Conservation (phyloP, 2,329 filamentous ascomycete species). For the Aureobasidium mangrovei region DNA sequence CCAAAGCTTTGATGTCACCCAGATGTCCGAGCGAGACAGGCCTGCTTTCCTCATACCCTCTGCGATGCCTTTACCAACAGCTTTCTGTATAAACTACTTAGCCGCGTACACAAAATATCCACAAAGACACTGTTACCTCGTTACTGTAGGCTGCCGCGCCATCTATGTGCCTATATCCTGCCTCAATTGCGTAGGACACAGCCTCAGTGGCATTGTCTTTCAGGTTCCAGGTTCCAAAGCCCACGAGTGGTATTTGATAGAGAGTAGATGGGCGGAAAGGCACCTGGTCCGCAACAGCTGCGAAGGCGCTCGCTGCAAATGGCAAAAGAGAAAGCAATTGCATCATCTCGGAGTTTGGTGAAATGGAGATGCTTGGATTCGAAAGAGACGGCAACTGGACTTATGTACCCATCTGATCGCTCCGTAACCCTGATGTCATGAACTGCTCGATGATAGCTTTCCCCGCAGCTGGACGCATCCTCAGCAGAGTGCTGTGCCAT, state of each 20-base stretch:
- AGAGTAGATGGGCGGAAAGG: constrained; percentile 20
- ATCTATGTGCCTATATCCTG: constrained; percentile 49
- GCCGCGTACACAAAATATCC: background rate
- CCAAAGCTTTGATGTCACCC: constrained; percentile 33
- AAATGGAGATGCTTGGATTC: background rate
- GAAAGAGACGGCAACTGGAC: background rate
- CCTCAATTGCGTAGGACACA: constrained; percentile 33
- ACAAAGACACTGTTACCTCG: constrained; percentile 20
- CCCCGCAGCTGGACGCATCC: background rate
- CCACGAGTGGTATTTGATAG: constrained; percentile 26
- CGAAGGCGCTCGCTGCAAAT: constrained; percentile 19
- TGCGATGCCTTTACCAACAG: constrained; percentile 35
- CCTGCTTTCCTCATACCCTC: constrained; percentile 27
- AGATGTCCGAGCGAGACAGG: constrained; percentile 29
- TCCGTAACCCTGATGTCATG: constrained; percentile 6
- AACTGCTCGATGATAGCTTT: background rate
- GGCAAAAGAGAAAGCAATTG: constrained; percentile 16
- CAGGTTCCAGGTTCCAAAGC: constrained; percentile 34
- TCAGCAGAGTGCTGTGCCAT: too few relatives aligned
- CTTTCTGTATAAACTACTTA: constrained; percentile 17
- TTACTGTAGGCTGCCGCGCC: constrained; percentile 38
- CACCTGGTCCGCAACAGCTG: constrained; percentile 16
- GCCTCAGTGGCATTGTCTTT: constrained; percentile 28
- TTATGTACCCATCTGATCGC: background rate
- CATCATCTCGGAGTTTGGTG: background rate